Evolutionary conservation across 257 asterid genomes (phyloP), one percentile per base, ranked within the genome.

Genomic region (Lithospermum erythrorhizon): DNA sequence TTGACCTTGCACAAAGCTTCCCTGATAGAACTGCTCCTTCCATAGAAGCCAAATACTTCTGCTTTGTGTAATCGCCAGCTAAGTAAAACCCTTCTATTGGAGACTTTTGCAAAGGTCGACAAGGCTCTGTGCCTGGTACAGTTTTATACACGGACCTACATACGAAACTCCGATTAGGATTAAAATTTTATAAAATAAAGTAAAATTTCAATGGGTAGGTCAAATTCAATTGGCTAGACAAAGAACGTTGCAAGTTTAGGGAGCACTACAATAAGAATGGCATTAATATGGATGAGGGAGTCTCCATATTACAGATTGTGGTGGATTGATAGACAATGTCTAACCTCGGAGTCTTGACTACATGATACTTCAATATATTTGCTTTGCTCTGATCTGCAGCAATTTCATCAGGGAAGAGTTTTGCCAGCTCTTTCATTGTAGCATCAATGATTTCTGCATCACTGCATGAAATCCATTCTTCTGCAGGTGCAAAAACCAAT

Each of bases 11-110:
- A 65, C 99, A 93, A 37, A 89, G 85, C 80, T 93, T 93, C 74
- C 98, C 98, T 0, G 98, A 93, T 23, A 93, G 71, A 58, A 93
- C 98, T 7, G 95, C 97, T 10, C 99, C 99, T 84, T 93, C 99
- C 99, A 93, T 93, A 7, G 97, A 89, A 18, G 99, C 99, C 76
- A 93, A 81, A 77, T 93, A 93, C 41, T 89, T 93, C 60, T 93
- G 99, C 82, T 93, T 93, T 14, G 99, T 93, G 62, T 93, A 93
- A 77, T 93, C 99, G 20, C 97, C 99, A 3, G 99, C 96, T 71
- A 93, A 76, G 73, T 93, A 93, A 70, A 93, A 86, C 56, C 97
- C 97, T 61, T 81, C 78, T 20, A 93, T 68, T 2, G 99, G 97
- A 58, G 99, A 89, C 68, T 75, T 84, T 69, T 93, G 99, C 62